phyloP scores from a whole-genome alignment of 2,329 filamentous ascomycete species.

The Arachnopeziza araneosa region DNA sequence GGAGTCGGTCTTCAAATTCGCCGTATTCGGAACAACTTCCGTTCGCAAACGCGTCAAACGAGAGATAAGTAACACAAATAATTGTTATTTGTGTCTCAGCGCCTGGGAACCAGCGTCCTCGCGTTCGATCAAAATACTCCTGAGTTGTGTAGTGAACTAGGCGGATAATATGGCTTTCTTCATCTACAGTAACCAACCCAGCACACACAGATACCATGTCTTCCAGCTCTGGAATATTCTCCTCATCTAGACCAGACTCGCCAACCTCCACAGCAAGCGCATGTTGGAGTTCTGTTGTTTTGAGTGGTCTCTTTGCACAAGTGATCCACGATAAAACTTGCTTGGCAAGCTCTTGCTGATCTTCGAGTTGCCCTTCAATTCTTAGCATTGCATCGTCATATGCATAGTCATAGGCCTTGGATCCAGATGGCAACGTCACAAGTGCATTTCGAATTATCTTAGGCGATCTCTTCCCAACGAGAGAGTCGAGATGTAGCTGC shows the following conservation, averaged over 20 bases:
- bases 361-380: constrained; percentile 15
- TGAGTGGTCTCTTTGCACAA: constrained; percentile 32
- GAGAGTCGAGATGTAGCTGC: constrained; percentile 31
- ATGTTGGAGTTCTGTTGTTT: constrained; percentile 34
- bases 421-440: constrained; percentile 17
- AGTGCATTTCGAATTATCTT: constrained; percentile 29
- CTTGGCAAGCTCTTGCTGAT: constrained; percentile 1
- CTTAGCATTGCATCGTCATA: constrained; percentile 40
- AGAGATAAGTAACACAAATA: constrained; percentile 27
- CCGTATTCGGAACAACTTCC: constrained; percentile 15
- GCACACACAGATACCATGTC: constrained; percentile 16
- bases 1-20: constrained; percentile 21
- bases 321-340: constrained; percentile 34
- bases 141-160: constrained; percentile 28
- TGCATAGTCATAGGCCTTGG: not conserved
- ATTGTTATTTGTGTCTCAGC: constrained; percentile 14
- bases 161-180: constrained; percentile 16
- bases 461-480: constrained; percentile 23
- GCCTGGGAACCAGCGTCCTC: constrained; percentile 6
- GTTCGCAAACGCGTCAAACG: constrained; percentile 18
- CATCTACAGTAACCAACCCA: constrained; percentile 22
- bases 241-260: constrained; percentile 27
- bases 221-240: constrained; percentile 15
- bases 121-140: constrained; percentile 22
- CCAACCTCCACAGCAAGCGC: constrained; percentile 36